A percentile compares a stretch with the other conserved stretches of the same genome.
phyloP scores from a whole-genome alignment of 2,329 filamentous ascomycete species.

The Colletotrichum cordylinicola region DNA sequence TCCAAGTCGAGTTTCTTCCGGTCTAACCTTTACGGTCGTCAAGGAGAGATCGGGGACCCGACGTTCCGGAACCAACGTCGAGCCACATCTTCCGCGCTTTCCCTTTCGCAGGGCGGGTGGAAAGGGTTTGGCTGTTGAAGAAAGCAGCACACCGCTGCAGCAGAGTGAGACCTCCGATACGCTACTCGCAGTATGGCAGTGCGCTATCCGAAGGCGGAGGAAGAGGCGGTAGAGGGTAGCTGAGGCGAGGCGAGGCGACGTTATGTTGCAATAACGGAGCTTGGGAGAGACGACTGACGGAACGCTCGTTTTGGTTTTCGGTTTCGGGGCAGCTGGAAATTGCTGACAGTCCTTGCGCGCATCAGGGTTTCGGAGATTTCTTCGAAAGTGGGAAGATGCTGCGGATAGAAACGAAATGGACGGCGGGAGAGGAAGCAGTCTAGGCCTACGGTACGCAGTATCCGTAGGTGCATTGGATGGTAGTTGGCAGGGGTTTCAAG shows the following conservation, averaged over 20 bases:
- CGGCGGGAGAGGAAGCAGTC: background rate
- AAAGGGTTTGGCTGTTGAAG: background rate
- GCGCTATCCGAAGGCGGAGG: background rate
- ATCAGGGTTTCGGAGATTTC: constrained; percentile 14
- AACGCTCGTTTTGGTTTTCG: background rate
- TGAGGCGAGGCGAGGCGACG: background rate
- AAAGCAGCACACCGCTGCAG: background rate
- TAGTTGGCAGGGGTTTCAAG: background rate
- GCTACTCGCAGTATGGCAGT: background rate
- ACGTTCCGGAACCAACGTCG: background rate
- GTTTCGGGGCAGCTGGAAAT: background rate
- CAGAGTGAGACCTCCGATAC: background rate
- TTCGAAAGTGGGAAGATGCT: background rate
- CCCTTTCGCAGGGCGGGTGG: background rate
- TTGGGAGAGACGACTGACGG: background rate
- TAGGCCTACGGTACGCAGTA: background rate
- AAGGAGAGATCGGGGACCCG: background rate
- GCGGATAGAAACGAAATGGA: background rate
- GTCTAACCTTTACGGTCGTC: background rate
- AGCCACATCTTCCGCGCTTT: background rate
- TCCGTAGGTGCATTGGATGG: too few relatives aligned
- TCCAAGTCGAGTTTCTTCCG: background rate
- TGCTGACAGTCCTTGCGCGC: background rate
- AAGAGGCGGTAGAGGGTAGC: background rate
- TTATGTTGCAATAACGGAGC: background rate